A percentile compares a stretch with the other conserved stretches of the same genome.
These are phyloP conservation scores for Ophiosphaerella korrae DNA, from an alignment of 2,329 filamentous ascomycete species.

Conservation along the genomic window DNA sequence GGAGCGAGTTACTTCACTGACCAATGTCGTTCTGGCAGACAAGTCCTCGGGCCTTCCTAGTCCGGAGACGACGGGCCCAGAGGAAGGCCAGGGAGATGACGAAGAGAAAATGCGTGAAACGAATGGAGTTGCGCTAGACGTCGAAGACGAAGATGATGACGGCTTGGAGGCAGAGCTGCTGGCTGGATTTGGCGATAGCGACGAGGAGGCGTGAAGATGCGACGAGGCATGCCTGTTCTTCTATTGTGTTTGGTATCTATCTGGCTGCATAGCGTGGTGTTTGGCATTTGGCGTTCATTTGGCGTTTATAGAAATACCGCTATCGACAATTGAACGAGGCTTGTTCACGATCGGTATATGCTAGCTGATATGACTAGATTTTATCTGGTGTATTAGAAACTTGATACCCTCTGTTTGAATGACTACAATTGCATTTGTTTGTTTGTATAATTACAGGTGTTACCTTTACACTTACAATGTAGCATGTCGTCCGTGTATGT, in stretches of 20 bases:
- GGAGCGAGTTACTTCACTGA: conserved; percentile 53
- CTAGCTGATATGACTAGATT: neutral
- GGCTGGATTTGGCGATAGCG: conserved; percentile 40
- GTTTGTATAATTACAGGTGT: too few species aligned
- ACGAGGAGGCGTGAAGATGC: conserved; percentile 21
- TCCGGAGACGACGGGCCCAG: conserved; percentile 46
- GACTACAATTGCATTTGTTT: too few species aligned
- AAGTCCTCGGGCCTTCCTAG: conserved; percentile 49
- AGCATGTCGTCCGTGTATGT: too few species aligned
- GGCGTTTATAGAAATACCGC: conserved; percentile 12
- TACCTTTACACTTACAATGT: too few species aligned
- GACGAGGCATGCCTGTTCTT: neutral
- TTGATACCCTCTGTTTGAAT: too few species aligned
- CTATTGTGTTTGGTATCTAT: conserved; percentile 15
- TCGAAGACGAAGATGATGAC: conserved; percentile 62
- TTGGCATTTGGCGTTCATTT: conserved; percentile 36
- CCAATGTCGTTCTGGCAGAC: conserved; percentile 49
- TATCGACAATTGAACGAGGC: conserved; percentile 6
- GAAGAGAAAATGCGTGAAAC: conserved; percentile 48
- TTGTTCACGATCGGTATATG: conserved; percentile 6
- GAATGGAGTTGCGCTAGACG: conserved; percentile 42
- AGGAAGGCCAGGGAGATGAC: conserved; percentile 50
- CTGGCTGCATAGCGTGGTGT: conserved; percentile 47
- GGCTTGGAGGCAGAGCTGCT: conserved; percentile 50
- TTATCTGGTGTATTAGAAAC: too few species aligned